Percentiles rank a stretch among this genome's conserved stretches.
phyloP scores from a whole-genome alignment of 768 basidiomycete species.

The Termitomyces sp. region DNA sequence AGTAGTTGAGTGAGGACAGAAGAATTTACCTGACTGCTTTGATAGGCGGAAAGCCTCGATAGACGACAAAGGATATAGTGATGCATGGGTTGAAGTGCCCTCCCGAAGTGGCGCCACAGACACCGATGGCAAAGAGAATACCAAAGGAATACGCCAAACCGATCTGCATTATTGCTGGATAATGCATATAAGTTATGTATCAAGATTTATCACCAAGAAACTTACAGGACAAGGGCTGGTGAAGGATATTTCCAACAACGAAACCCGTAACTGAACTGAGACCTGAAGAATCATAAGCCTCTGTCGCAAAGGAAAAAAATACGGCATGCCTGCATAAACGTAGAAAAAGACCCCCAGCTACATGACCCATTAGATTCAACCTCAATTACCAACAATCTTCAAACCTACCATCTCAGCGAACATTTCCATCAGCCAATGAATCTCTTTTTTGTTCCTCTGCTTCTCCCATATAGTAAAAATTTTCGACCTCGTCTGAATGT shows the following conservation, averaged over 20 bases:
- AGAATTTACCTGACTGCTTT: slow-evolving; percentile 43
- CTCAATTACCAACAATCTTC: neutral
- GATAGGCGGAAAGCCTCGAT: slow-evolving; percentile 45
- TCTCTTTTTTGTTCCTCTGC: slow-evolving; percentile 31
- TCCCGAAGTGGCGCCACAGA: slow-evolving; percentile 50
- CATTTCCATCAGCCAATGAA: slow-evolving; percentile 53
- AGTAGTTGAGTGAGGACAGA: neutral
- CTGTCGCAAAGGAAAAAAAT: no score
- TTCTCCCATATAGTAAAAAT: slow-evolving; percentile 47
- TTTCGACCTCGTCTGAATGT: slow-evolving; percentile 32
- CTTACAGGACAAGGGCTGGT: slow-evolving; percentile 45
- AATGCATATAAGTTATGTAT: neutral
- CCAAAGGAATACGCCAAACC: slow-evolving; percentile 56
- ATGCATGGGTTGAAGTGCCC: slow-evolving; percentile 66
- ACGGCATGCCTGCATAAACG: slow-evolving; percentile 39
- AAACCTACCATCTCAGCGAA: slow-evolving; percentile 32
- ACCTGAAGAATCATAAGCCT: slow-evolving; percentile 25
- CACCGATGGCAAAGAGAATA: slow-evolving; percentile 49
- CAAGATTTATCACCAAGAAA: neutral
- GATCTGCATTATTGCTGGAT: slow-evolving; percentile 46
- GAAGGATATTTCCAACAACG: slow-evolving; percentile 38
- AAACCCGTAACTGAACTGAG: slow-evolving; percentile 51
- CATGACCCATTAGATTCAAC: neutral
- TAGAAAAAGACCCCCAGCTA: neutral
- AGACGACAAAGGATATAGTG: slow-evolving; percentile 48